Evolutionary conservation across 139 green algal genomes (phyloP).

Genomic region (Nannochloris sp.): DNA sequence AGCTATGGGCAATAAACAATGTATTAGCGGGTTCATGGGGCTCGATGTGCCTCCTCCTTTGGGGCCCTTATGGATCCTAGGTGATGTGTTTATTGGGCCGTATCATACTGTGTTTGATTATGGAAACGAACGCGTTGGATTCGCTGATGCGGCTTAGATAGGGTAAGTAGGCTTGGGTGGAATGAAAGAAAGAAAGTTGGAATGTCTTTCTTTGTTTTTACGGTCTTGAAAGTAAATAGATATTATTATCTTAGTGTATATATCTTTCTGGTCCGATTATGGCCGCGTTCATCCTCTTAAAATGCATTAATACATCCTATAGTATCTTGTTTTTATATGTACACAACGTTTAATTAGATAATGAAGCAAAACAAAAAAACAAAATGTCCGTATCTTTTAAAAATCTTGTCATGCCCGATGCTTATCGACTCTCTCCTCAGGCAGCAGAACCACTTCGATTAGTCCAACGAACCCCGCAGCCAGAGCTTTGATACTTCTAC

Average conservation of each 20-base stretch:
- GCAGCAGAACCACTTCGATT: neutral
- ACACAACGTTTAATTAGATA: too few relatives aligned
- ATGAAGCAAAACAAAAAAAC: too few relatives aligned
- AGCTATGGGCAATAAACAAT: constrained; percentile 54
- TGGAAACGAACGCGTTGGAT: constrained; percentile 80
- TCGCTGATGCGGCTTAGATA: constrained; percentile 61
- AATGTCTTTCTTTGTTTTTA: too few relatives aligned
- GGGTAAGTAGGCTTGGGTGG: neutral
- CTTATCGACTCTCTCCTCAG: neutral
- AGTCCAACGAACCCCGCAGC: neutral
- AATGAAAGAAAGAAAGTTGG: neutral
- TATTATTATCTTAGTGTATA: too few relatives aligned
- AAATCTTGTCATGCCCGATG: neutral
- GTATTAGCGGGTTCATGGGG: constrained; percentile 94
- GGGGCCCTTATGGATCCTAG: constrained; percentile 95
- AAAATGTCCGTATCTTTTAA: too few relatives aligned
- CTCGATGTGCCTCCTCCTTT: constrained; percentile 74
- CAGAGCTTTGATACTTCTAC: neutral
- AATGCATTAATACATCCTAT: too few relatives aligned
- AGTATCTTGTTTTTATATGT: too few relatives aligned
- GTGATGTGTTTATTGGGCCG: constrained; percentile 87
- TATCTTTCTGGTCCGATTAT: too few relatives aligned
- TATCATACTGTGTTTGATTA: constrained; percentile 97
- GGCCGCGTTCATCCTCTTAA: too few relatives aligned
- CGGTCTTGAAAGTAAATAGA: too few relatives aligned